phyloP scores from a whole-genome alignment of 768 basidiomycete species.

The Suillus bovinus region DNA sequence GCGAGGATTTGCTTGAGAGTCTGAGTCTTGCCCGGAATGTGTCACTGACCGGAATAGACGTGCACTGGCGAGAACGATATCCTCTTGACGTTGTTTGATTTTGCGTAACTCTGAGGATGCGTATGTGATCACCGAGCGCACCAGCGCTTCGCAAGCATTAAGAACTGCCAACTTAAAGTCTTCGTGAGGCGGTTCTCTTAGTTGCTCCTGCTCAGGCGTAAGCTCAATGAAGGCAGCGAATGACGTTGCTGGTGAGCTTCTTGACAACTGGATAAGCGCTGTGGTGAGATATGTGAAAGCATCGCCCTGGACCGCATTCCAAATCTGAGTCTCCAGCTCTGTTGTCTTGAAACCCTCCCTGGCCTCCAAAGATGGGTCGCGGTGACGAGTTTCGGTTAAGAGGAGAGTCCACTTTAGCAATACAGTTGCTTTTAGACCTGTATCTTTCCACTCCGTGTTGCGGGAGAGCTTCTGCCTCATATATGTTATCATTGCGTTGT shows the following conservation, averaged over 20 bases:
- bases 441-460: slow-evolving; percentile 63
- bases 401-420: slow-evolving; percentile 90
- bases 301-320: slow-evolving; percentile 82
- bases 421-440: slow-evolving; percentile 68
- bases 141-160: slow-evolving; percentile 65
- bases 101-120: slow-evolving; percentile 81
- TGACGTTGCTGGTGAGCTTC: slow-evolving; percentile 34
- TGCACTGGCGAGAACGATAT: slow-evolving; percentile 67
- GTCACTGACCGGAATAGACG: slow-evolving; percentile 48
- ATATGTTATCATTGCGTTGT: slow-evolving; percentile 47
- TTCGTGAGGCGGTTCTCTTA: slow-evolving; percentile 40
- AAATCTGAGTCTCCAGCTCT: slow-evolving; percentile 78
- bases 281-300: slow-evolving; percentile 71
- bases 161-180: slow-evolving; percentile 56
- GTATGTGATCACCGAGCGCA: slow-evolving; percentile 71
- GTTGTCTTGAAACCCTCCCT: slow-evolving; percentile 70
- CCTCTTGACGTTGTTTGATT: slow-evolving; percentile 90
- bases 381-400: slow-evolving; percentile 72
- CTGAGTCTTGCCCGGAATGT: slow-evolving; percentile 42
- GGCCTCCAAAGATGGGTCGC: slow-evolving; percentile 63
- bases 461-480: slow-evolving; percentile 61
- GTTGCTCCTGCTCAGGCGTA: slow-evolving; percentile 37
- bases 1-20: slow-evolving; percentile 55
- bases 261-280: slow-evolving; percentile 52
- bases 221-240: slow-evolving; percentile 42